Percentiles rank a stretch among this genome's conserved stretches.
phyloP scores from a whole-genome alignment of 306 rosid genomes.

The Vigna reflexopilosa region DNA sequence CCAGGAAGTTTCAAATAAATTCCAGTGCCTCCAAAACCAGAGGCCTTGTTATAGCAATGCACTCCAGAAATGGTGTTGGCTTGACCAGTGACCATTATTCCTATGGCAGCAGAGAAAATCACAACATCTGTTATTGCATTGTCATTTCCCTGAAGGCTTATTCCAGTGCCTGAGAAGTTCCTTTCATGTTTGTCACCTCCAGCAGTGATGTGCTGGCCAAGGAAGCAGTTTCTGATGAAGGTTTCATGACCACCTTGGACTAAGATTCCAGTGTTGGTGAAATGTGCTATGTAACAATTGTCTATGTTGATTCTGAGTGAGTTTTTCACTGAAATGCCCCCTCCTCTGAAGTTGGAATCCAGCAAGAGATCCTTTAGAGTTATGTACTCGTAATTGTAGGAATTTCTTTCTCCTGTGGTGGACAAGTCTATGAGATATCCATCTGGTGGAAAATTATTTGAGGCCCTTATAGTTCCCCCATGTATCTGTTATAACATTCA shows the following conservation, averaged over 20 bases:
- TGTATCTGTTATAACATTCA: conserved; percentile 60
- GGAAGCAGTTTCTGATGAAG: conserved; percentile 70
- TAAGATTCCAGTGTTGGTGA: conserved; percentile 75
- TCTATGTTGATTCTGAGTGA: conserved; percentile 78
- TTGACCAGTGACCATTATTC: conserved; percentile 71
- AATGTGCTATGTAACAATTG: conserved; percentile 87
- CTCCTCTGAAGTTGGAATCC: conserved; percentile 84
- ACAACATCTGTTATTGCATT: conserved; percentile 87
- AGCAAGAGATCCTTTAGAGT: conserved; percentile 73
- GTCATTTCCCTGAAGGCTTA: conserved; percentile 78
- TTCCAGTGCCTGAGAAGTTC: conserved; percentile 79
- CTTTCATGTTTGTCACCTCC: conserved; percentile 68
- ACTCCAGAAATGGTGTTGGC: conserved; percentile 77
- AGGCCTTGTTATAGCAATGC: conserved; percentile 91
- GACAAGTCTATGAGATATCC: conserved; percentile 75
- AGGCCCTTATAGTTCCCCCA: conserved; percentile 85
- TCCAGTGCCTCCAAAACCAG: conserved; percentile 83
- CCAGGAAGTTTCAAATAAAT: conserved; percentile 73
- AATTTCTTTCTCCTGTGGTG: conserved; percentile 31
- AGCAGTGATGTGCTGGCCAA: conserved; percentile 89
- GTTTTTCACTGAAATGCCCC: conserved; percentile 72
- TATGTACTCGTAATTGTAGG: conserved; percentile 81
- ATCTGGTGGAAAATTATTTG: conserved; percentile 66
- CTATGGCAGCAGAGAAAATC: conserved; percentile 79
- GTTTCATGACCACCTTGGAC: conserved; percentile 84